Evolutionary conservation across 345 rosid genomes (phyloP).

Genomic region (Leavenworthia alabamica): DNA sequence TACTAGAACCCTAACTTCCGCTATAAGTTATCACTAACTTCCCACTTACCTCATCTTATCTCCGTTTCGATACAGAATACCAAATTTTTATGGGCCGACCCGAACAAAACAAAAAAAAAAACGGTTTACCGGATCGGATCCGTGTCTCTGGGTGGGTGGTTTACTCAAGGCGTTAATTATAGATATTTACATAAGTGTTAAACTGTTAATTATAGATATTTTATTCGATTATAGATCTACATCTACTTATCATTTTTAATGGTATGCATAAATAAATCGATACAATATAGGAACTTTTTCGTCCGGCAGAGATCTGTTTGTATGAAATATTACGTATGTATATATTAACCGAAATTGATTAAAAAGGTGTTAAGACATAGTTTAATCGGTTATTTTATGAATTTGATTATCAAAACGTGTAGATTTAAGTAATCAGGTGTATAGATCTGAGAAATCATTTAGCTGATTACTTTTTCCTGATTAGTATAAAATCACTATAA

Average conservation of each 20-base stretch:
- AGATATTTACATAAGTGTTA: no score
- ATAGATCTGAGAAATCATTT: constrained; percentile 7
- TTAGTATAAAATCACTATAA: background rate
- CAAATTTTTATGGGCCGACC: background rate
- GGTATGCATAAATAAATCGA: background rate
- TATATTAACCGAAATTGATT: background rate
- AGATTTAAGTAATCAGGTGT: background rate
- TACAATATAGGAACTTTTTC: background rate
- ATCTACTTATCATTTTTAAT: background rate
- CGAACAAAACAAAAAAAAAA: background rate
- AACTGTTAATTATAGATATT: background rate
- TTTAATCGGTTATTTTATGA: background rate
- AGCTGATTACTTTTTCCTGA: background rate
- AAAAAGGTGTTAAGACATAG: background rate
- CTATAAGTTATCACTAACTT: no score
- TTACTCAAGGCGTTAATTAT: background rate
- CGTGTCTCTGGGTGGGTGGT: background rate
- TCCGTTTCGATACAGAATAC: no score
- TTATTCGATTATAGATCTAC: constrained; percentile 4
- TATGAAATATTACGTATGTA: background rate
- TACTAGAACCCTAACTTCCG: background rate
- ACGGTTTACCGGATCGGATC: background rate
- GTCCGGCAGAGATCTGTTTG: background rate
- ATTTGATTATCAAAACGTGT: background rate
- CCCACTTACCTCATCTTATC: no score